Conservation (phyloP, 2,329 filamentous ascomycete genomes). For the Parastagonospora nodorum region DNA sequence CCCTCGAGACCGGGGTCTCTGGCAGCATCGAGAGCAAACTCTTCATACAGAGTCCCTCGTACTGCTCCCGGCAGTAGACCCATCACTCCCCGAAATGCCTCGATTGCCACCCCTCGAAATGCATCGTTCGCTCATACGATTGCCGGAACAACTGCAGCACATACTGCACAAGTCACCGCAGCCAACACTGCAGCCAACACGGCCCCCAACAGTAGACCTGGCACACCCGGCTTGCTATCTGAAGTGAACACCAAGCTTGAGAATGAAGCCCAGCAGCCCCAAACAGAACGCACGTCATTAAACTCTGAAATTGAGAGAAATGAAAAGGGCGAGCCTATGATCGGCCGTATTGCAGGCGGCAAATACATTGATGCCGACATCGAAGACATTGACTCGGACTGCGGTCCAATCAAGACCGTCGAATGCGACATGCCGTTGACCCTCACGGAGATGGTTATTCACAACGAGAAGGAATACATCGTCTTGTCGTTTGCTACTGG, state of each 20-base stretch:
- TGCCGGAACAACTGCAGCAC: slow-evolving; percentile 12
- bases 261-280: neutral
- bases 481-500: slow-evolving; percentile 31
- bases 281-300: slow-evolving; percentile 8
- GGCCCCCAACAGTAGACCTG: slow-evolving; percentile 8
- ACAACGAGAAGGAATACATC: slow-evolving; percentile 32
- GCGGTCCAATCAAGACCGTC: slow-evolving; percentile 28
- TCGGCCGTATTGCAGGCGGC: slow-evolving; percentile 30
- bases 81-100: slow-evolving; percentile 17
- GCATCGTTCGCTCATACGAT: slow-evolving; percentile 13
- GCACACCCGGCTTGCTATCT: slow-evolving; percentile 14
- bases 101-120: slow-evolving; percentile 17
- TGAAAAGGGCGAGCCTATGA: slow-evolving; percentile 29
- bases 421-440: slow-evolving; percentile 36
- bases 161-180: slow-evolving; percentile 14
- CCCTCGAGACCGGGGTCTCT: slow-evolving; percentile 16
- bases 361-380: slow-evolving; percentile 25
- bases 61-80: slow-evolving; percentile 11
- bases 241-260: slow-evolving; percentile 19
- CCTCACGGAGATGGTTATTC: slow-evolving; percentile 30
- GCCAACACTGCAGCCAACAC: slow-evolving; percentile 19
- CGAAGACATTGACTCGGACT: slow-evolving; percentile 29
- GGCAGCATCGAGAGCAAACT: slow-evolving; percentile 20
- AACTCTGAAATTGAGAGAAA: slow-evolving; percentile 24
- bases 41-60: slow-evolving; percentile 12